These are phyloP conservation scores for Suhomyces maxii DNA, from an alignment of 1,139 yeast species.

Conservation along the genomic window DNA sequence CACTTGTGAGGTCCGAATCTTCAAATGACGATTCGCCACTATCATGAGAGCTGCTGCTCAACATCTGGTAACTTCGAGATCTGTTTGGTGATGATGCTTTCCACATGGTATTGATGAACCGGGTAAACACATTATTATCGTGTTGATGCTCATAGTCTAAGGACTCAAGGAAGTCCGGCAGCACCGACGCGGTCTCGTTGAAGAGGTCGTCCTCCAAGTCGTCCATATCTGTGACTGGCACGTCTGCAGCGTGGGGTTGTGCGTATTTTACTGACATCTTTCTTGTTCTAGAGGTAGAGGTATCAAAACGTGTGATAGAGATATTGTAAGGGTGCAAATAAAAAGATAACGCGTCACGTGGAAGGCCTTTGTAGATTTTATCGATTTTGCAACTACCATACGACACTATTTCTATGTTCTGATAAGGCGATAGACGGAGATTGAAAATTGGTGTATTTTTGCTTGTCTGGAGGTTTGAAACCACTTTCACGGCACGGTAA, in stretches of 20 bases:
- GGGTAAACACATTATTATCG: neutral
- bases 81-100: neutral
- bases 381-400: too few species aligned
- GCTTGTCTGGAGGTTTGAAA: too few species aligned
- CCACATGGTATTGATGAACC: neutral
- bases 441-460: too few species aligned
- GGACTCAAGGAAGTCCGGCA: slow-evolving; percentile 18
- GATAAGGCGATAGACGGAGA: too few species aligned
- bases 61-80: slow-evolving; percentile 11
- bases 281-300: neutral
- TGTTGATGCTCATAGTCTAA: slow-evolving; percentile 24
- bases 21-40: slow-evolving; percentile 7
- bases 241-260: slow-evolving; percentile 45
- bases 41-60: slow-evolving; percentile 1
- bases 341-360: too few species aligned
- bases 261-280: slow-evolving; percentile 16
- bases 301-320: neutral
- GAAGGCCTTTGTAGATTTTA: too few species aligned
- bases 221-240: slow-evolving; percentile 61
- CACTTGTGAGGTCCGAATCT: neutral
- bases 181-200: slow-evolving; percentile 16
- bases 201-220: slow-evolving; percentile 50
- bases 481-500: too few species aligned
- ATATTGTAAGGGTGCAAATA: neutral
- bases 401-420: too few species aligned